These are phyloP conservation scores for Podospora fimiseda DNA, from an alignment of 495 filamentous ascomycete species.

Conservation along the genomic window DNA sequence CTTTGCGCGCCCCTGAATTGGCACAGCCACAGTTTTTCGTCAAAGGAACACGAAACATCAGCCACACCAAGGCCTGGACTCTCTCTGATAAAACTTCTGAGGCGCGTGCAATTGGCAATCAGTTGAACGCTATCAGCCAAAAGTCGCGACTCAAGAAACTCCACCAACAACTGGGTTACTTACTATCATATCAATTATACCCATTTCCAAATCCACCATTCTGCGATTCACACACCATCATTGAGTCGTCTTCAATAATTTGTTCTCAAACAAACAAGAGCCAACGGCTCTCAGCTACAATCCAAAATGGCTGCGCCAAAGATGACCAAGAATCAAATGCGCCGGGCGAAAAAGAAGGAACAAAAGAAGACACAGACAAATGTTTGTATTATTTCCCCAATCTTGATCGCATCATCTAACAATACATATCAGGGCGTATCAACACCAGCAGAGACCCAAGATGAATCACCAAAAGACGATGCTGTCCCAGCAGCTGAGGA, in stretches of 20 bases:
- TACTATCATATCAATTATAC: no score
- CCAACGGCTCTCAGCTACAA: conserved; percentile 15
- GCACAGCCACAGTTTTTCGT: not conserved
- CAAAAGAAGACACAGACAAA: conserved; percentile 58
- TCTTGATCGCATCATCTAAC: not conserved
- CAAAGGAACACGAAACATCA: no score
- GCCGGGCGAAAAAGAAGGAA: conserved; percentile 85
- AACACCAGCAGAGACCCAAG: conserved; percentile 18
- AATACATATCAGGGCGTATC: not conserved
- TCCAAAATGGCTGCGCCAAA: conserved; percentile 53
- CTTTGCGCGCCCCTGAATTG: not conserved
- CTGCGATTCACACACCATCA: not conserved
- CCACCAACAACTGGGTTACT: no score
- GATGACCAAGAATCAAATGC: conserved; percentile 76
- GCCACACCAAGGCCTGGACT: not conserved
- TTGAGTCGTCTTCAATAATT: not conserved
- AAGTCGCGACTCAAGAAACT: not conserved
- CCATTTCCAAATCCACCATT: no score
- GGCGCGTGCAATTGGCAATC: conserved; percentile 1
- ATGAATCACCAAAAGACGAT: conserved; percentile 26
- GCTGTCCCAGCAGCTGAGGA: conserved; percentile 11
- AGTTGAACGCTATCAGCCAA: not conserved
- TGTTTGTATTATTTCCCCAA: conserved; percentile 15
- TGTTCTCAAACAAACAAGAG: not conserved
- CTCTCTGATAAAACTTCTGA: conserved; percentile 5